phyloP scores from a whole-genome alignment of 2,329 filamentous ascomycete species.

The Diaporthe helianthi region DNA sequence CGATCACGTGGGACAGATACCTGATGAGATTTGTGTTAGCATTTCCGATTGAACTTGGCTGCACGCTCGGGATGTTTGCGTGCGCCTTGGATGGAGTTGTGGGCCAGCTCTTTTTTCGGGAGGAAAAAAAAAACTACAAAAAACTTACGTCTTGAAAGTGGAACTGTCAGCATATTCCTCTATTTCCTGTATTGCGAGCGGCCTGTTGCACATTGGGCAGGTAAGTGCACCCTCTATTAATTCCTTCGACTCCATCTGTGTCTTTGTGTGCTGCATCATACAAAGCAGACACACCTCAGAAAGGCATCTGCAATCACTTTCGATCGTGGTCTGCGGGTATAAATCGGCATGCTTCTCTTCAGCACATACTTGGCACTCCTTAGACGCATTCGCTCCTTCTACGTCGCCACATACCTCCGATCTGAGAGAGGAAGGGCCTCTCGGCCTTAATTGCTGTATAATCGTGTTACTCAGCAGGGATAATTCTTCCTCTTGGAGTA shows the following conservation, averaged over 20 bases:
- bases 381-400: not conserved
- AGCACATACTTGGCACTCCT: conserved; percentile 22
- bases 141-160: conserved; percentile 18
- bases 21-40: not conserved
- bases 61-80: too few species aligned
- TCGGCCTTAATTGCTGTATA: not conserved
- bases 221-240: conserved; percentile 19
- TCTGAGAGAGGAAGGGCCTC: not conserved
- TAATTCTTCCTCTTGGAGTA: not conserved
- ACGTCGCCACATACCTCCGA: too few species aligned
- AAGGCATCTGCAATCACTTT: conserved; percentile 19
- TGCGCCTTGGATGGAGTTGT: too few species aligned
- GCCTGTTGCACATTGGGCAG: conserved; percentile 17
- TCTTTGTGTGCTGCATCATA: conserved; percentile 14
- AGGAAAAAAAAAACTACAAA: too few species aligned
- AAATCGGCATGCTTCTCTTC: conserved; percentile 12
- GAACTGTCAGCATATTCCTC: conserved; percentile 22
- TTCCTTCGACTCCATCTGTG: conserved; percentile 23
- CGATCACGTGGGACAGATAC: conserved; percentile 10
- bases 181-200: not conserved
- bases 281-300: conserved; percentile 14
- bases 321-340: not conserved
- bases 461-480: not conserved
- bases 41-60: not conserved
- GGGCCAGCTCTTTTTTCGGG: too few species aligned